phyloP scores from a whole-genome alignment of 2,329 filamentous ascomycete genomes.

The Sporothrix humicola region DNA sequence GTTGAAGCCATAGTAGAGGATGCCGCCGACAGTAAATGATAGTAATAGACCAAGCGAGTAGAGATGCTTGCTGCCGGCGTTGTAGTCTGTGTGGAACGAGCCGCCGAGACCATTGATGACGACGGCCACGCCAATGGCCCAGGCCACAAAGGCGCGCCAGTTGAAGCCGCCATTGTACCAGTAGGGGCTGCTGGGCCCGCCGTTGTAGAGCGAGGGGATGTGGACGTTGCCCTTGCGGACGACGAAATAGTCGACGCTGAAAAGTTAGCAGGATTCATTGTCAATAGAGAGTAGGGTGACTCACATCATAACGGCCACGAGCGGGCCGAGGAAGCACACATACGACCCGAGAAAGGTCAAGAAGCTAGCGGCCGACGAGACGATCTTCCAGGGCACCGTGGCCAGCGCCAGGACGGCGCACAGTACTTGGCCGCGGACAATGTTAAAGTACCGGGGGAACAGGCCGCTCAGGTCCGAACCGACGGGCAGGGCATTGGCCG shows the following conservation, averaged over 20 bases:
- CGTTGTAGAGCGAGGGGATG: conserved; percentile 45
- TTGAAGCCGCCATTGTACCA: conserved; percentile 47
- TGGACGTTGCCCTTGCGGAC: conserved; percentile 47
- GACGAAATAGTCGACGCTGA: conserved; percentile 44
- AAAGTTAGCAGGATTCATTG: too few relatives aligned
- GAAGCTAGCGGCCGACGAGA: conserved; percentile 37
- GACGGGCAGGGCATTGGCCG: conserved; percentile 47
- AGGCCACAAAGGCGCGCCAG: conserved; percentile 46
- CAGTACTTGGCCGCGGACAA: conserved; percentile 44
- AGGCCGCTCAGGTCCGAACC: conserved; percentile 45
- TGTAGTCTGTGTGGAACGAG: conserved; percentile 44
- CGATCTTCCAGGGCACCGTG: conserved; percentile 39
- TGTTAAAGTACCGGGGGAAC: conserved; percentile 45
- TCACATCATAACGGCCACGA: conserved; percentile 30
- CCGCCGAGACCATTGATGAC: conserved; percentile 47
- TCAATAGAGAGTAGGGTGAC: too few relatives aligned
- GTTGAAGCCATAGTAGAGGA: conserved; percentile 46
- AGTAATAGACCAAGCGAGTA: conserved; percentile 46
- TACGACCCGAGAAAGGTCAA: conserved; percentile 38
- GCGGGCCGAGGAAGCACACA: conserved; percentile 37
- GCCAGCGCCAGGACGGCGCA: conserved; percentile 37
- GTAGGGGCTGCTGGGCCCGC: conserved; percentile 43
- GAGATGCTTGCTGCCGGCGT: conserved; percentile 43
- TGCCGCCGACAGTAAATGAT: conserved; percentile 43
- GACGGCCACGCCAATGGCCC: conserved; percentile 44